Evolutionary conservation across 257 asterid species (phyloP), one percentile per base, ranked within the genome.

Genomic region (Dorcoceras hygrometricum): DNA sequence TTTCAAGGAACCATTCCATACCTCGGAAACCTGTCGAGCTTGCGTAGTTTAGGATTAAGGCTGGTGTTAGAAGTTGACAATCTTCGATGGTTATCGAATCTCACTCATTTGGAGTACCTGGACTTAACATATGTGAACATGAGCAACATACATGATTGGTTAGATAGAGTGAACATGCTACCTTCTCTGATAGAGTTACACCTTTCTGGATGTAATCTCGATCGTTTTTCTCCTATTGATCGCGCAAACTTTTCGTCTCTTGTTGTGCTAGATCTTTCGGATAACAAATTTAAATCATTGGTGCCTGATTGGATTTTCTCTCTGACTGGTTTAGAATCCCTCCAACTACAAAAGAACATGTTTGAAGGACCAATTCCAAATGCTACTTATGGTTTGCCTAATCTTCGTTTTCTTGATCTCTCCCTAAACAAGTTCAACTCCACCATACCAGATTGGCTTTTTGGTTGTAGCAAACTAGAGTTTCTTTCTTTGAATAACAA

Each of bases 291-390:
- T 9, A 34, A 48, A 14, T 8, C 53, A 23, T 3, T 19, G 5
- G 48, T 71, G 12, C 77, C 77, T 1, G 26, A 63, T 11, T 76
- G 80, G 80, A 50, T 76, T 29, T 76, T 76, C 18, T 25, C 31
- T 51, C 70, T 71, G 0, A 46, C 12, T 14, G 25, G 48, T 39
- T 27, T 55, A 31, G 53, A 29, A 27, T 63, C 70, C 46, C 63
- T 66, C 28, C 23, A 63, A 23, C 60, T 71, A 0, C 53, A 29
- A 36, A 3, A 26, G 3, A 34, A 43, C 36, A 64, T n/a, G 50
- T 34, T 77, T 22, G 53, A 73, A 59, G 72, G 78, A 51, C 62
- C 71, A 34, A 68, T 72, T 46, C 81, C 81, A 31, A 77, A 11
- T 32, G 8, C 14, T 6, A 6, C 14, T 23, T 25, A 23, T 8